A percentile compares a stretch with the other conserved stretches of the same genome.
Conservation (phyloP, 768 basidiomycete genomes). For the Termitomyces sp. region DNA sequence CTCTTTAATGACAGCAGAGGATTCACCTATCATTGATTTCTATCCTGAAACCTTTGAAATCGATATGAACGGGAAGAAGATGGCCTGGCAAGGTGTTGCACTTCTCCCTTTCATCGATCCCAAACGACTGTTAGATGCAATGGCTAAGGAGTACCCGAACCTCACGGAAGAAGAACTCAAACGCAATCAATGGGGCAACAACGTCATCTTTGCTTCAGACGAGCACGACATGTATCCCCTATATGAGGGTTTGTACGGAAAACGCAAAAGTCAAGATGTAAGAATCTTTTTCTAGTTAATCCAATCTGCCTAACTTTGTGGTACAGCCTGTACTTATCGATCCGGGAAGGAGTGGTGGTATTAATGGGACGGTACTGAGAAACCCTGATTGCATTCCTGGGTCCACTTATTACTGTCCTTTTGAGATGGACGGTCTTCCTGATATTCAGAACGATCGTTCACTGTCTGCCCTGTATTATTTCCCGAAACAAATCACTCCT, state of each 20-base stretch:
- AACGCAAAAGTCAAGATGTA: conserved; percentile 79
- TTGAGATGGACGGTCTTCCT: conserved; percentile 54
- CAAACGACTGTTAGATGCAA: conserved; percentile 77
- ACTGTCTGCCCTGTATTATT: conserved; percentile 82
- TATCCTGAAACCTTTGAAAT: conserved; percentile 91
- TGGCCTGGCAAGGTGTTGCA: conserved; percentile 99
- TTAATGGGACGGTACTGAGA: conserved; percentile 75
- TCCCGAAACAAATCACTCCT: conserved; percentile 82
- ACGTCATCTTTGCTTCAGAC: conserved; percentile 79
- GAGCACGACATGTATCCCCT: conserved; percentile 85
- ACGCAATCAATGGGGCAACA: conserved; percentile 83
- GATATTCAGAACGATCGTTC: conserved; percentile 89
- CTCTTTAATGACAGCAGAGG: conserved; percentile 76
- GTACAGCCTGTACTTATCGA: conserved; percentile 74
- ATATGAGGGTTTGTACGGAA: conserved; percentile 87
- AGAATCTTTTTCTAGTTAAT: conserved; percentile 19
- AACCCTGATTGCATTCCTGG: conserved; percentile 91
- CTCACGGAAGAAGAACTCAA: conserved; percentile 79
- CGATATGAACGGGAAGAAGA: conserved; percentile 99
- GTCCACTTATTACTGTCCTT: conserved; percentile 80
- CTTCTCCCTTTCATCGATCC: conserved; percentile 94
- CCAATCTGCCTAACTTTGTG: conserved; percentile 5
- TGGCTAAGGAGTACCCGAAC: conserved; percentile 63
- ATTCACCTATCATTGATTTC: conserved; percentile 94
- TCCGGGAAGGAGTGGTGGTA: conserved; percentile 64